Evolutionary conservation across 2,329 filamentous ascomycete species (phyloP), one percentile per base, ranked within the genome.

Genomic region (Dryadomyces sulphureus): DNA sequence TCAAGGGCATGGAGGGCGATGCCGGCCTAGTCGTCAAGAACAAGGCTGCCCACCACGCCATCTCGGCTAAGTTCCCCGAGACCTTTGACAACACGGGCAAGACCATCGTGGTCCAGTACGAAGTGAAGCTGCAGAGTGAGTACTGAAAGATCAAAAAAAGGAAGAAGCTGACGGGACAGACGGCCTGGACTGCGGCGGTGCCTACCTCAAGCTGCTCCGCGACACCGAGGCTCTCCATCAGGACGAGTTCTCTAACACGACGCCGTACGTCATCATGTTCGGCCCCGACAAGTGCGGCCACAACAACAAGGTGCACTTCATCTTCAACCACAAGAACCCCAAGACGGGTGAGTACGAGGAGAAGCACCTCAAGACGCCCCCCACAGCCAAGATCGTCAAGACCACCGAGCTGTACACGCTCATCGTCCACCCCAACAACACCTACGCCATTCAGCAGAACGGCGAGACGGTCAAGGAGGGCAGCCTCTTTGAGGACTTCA

Each of bases 261-360:
- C 90, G 38, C 92, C 92, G 42, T 98, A 98, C 63, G 85, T 98
- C 57, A 94, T 98, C 76, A 98, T 98, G 92, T 98, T 98, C 64
- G 92, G 92, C 56, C 92, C 92, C 58, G 92, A 98, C 75, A 96
- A 96, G 82, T 98, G 92, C 65, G 92, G 92, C 66, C 78, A 87
- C 64, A 96, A 87, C 67, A 98, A 98, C 82, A 96, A 96, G 83
- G 85, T 93, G 45, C 76, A 79, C 68, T 94, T 98, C 72, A 98
- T 98, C 67, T 94, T 98, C 80, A 92, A 93, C 70, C 92, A 98
- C 84, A 98, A 96, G 85, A 98, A 96, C 79, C 92, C 92, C 63
- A 95, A 94, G 84, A 95, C 88, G 41, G 90, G 90, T 72, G 87
- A 95, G 68, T 98, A 98, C 61, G 90, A 98, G 77, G 92, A 98